Percentiles rank a stretch among this genome's conserved stretches.
Evolutionary conservation across 208 protist genomes (phyloP).

Genomic region (Leishmania turanica): DNA sequence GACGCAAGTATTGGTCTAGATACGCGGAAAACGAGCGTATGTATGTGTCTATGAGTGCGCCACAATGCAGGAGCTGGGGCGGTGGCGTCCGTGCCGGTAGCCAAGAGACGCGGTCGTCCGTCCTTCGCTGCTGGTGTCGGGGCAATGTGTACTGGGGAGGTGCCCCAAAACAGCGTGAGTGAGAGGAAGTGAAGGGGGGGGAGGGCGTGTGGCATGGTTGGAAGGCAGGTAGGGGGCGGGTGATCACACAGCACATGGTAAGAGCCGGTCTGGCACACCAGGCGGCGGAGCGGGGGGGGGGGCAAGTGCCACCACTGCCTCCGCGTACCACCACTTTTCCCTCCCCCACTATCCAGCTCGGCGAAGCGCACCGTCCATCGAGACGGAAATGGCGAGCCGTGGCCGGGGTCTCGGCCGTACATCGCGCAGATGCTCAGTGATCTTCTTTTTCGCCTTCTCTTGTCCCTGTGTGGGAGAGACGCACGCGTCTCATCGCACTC

Average conservation of each 20-base stretch:
- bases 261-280: background rate
- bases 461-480: background rate
- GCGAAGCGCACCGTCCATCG: background rate
- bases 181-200: background rate
- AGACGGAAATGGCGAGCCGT: background rate
- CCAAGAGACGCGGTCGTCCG: background rate
- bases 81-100: background rate
- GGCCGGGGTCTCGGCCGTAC: background rate
- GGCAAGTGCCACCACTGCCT: background rate
- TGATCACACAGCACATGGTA: background rate
- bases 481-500: background rate
- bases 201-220: background rate
- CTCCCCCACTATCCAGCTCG: background rate
- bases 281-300: background rate
- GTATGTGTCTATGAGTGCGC: slow-evolving; percentile 9
- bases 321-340: background rate
- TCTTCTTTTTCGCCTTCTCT: background rate
- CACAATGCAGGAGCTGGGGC: background rate
- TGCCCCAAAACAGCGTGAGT: background rate
- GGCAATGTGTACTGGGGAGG: background rate
- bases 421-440: background rate
- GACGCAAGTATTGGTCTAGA: background rate
- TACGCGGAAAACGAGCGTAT: background rate
- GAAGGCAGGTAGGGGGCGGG: background rate
- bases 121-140: background rate